Base-by-base conservation (phyloP, 371 early-diverging fungal species). In the Basidiobolus meristosporus region DNA sequence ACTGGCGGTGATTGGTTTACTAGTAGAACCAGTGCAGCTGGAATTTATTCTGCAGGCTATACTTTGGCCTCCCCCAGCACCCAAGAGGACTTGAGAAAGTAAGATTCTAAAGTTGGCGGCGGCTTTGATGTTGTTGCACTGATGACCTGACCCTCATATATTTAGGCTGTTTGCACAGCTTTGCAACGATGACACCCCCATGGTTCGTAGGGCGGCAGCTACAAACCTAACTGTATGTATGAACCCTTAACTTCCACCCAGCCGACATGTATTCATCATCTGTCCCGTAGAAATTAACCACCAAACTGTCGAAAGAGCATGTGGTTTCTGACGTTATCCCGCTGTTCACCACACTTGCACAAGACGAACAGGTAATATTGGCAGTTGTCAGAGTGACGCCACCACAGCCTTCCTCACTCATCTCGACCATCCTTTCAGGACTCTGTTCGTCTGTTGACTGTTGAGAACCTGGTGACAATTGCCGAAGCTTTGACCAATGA, bases 1-100 rank as follows among this genome's bases (percentile, higher is more conserved):
- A 75, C 84, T 18, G 57, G 63, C 36, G 95, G 95, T 32, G 93
- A 90, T 56, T 98, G 98, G 98, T 98, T 98, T 52, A 93, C 96
- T 11, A 86, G 81, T 52, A 77, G 93, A 43, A 81, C 85, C 12
- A 84, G 87, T 48, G 91, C 93, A 12, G 77, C 88, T 37, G 91
- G 91, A 7, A 66, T 95, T 29, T 93, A 86, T 56, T 81, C 89
- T 18, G 68, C 76, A 0, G 74, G 68, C 9, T 93, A 92, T 51
- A 48, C 68, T 26, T 59, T 71, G 45, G 74, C 72, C 40, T 62
- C 68, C 14, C 63, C 72, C 31, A 66, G 68, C 12, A 70, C 70
- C 39, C 83, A 90, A 62, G 72, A 68, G 15, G 89, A 95, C 51
- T 65, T 95, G 47, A 72, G 86, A 48, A 70, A 59, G 82, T 80